Base-by-base conservation (phyloP, 2,329 filamentous ascomycete genomes). In the Onygenales sp. region DNA sequence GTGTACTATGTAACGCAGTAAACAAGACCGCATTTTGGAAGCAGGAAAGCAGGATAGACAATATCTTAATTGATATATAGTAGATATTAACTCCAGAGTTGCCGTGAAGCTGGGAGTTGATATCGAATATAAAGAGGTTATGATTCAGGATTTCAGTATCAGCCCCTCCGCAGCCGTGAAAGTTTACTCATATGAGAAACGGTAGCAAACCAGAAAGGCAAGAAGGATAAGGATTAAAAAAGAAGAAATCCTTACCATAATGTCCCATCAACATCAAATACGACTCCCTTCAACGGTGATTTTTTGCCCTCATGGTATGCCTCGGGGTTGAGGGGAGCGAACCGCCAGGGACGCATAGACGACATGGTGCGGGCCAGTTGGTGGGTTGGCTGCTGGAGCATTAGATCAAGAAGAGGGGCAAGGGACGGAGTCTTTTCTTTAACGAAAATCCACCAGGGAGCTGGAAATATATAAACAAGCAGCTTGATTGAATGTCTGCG, bases 201-300 rank as follows among this genome's bases (percentile, higher is more conserved):
- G 51, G 9, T 4, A n/a, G 11, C 31, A 13, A 36, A 27, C 21
- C 3, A 27, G 21, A 27, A 27, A 27, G 21, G 4, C 21, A 27
- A 2, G 21, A 49, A 32, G 49, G 4, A 11, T 42, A 27, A 34
- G 51, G 14, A 39, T 43, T 21, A 52, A 42, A 55, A 47, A 43
- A 13, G 17, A 56, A 52, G 17, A 27, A 49, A 64, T 59, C n/a
- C 17, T 32, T 72, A 94, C 91, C 86, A 96, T 56, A 97, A 72
- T 27, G 92, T 98, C 3, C 92, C 92, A 69, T 98, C 92, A 58
- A 98, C 88, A 72, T 98, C 92, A 70, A 97, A 97, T 11, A 97
- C 75, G 31, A 85, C 77, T 2, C 82, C 82, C 61, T 76, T 75
- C 53, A 85, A 62, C 33, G 61, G 62, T 42, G 77, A 75, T 14